Conservation (phyloP, 2,329 filamentous ascomycete genomes). For the Huntiella savannae region DNA sequence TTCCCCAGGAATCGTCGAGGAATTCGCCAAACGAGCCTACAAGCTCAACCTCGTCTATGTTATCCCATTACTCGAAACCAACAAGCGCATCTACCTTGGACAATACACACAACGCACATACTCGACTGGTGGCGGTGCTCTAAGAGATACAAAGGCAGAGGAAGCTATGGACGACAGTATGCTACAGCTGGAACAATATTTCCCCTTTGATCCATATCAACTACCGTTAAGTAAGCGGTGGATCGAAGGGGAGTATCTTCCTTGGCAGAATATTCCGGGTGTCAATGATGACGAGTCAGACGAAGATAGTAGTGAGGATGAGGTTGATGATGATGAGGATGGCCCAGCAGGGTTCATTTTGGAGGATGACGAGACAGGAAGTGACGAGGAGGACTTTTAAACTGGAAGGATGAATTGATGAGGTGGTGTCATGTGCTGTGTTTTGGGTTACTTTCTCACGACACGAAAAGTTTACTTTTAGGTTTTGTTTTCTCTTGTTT, state of each 20-base stretch:
- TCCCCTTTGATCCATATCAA: constrained; percentile 93
- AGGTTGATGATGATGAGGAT: constrained; percentile 23
- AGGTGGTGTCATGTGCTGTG: no score
- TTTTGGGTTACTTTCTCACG: no score
- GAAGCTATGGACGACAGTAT: constrained; percentile 43
- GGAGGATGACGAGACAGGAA: constrained; percentile 33
- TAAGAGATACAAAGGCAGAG: constrained; percentile 10
- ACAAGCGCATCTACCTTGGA: constrained; percentile 72
- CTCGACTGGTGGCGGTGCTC: constrained; percentile 26
- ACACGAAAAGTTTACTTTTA: no score
- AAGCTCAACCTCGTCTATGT: constrained; percentile 81
- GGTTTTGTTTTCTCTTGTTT: no score
- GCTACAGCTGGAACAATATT: constrained; percentile 81
- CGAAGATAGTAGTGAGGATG: constrained; percentile 31
- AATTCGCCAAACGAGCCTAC: constrained; percentile 76
- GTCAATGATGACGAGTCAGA: constrained; percentile 40
- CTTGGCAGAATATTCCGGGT: constrained; percentile 59
- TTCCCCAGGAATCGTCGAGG: constrained; percentile 71
- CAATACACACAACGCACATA: constrained; percentile 43
- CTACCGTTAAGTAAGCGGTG: constrained; percentile 72
- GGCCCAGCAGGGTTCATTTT: constrained; percentile 20
- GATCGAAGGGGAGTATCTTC: constrained; percentile 68
- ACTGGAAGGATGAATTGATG: neutral
- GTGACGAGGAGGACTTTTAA: constrained; percentile 21
- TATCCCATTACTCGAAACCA: constrained; percentile 70